phyloP scores from a whole-genome alignment of 2,329 filamentous ascomycete species.

The Phaeosphaeriaceae sp. region DNA sequence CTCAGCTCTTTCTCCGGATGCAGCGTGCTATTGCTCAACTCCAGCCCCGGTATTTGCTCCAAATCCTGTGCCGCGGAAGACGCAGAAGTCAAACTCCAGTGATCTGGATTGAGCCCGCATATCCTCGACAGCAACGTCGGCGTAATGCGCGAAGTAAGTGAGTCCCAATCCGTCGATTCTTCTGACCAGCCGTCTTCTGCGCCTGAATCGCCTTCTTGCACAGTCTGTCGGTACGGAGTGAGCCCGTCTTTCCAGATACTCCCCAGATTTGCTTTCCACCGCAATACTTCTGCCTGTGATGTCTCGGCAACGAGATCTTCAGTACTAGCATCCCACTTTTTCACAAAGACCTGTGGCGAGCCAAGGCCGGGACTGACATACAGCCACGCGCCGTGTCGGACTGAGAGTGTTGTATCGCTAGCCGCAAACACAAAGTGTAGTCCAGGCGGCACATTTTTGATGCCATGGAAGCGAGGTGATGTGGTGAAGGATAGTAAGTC shows the following conservation, averaged over 20 bases:
- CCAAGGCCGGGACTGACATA: constrained; percentile 53
- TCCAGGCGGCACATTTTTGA: constrained; percentile 65
- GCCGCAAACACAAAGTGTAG: constrained; percentile 69
- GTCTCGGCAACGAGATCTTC: constrained; percentile 56
- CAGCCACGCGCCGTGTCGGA: constrained; percentile 70
- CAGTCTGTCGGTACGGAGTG: constrained; percentile 56
- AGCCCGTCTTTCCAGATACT: constrained; percentile 62
- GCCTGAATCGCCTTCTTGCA: constrained; percentile 34
- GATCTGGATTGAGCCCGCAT: constrained; percentile 52
- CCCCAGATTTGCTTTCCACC: constrained; percentile 63
- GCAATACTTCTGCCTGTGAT: constrained; percentile 52
- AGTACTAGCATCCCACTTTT: constrained; percentile 61
- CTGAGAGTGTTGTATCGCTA: constrained; percentile 63
- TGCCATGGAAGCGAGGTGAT: constrained; percentile 66
- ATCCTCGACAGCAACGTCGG: constrained; percentile 59
- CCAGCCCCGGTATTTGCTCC: constrained; percentile 67
- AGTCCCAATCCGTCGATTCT: constrained; percentile 61
- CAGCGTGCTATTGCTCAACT: constrained; percentile 34
- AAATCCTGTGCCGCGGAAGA: constrained; percentile 63
- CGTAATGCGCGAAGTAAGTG: constrained; percentile 60
- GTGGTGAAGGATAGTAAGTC: constrained; percentile 68
- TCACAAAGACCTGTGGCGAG: constrained; percentile 57
- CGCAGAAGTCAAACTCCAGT: constrained; percentile 65
- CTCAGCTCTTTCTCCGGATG: constrained; percentile 53
- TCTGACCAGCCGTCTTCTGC: constrained; percentile 44